Evolutionary conservation across 2,329 filamentous ascomycete species (phyloP), one percentile per base, ranked within the genome.

Genomic region (Mollisia scopiformis): DNA sequence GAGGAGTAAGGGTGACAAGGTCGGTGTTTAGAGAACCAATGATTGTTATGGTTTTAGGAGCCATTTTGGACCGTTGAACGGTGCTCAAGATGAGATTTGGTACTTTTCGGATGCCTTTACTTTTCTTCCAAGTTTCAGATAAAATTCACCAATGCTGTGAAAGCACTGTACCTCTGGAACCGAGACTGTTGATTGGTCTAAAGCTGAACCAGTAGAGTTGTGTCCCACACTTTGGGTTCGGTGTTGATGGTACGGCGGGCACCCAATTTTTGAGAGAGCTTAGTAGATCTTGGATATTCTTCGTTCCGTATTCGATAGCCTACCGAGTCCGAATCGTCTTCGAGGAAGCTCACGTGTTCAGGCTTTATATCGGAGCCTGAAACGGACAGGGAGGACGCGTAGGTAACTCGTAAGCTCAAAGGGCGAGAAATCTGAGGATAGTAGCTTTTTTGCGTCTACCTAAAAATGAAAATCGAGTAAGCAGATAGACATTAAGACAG

Each of bases 21-120:
- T 99, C 94, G 74, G 92, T 91, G 78, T 98, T 98, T 63, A 99
- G 87, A 33, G 94, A 98, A 69, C 94, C 94, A 68, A 98, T 88
- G 64, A 97, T 85, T 65, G 90, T 89, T 75, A 98, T 95, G 16
- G 50, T 70, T 58, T 69, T 72, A 11, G n/a, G n/a, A n/a, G n/a
- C n/a, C n/a, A n/a, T n/a, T 60, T 41, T 13, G 67, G 28, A 67
- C 69, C 69, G 56, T 43, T 68, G 27, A 47, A 19, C 8, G n/a
- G 39, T 21, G n/a, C 5, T 43, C 16, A 14, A 11, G 16, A 8
- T 4, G 11, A 14, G 11, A 14, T 13, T 35, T 35, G 3, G 31
- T 11, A 10, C 11, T 10, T 35, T 13, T 35, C 31, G 11, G 31
- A 35, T 14, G 2, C 11, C 31, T 35, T 33, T 33, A 33, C 30